These are phyloP conservation scores for Noccaea bulbosa DNA, from an alignment of 345 rosid genomes.

Conservation along the genomic window DNA sequence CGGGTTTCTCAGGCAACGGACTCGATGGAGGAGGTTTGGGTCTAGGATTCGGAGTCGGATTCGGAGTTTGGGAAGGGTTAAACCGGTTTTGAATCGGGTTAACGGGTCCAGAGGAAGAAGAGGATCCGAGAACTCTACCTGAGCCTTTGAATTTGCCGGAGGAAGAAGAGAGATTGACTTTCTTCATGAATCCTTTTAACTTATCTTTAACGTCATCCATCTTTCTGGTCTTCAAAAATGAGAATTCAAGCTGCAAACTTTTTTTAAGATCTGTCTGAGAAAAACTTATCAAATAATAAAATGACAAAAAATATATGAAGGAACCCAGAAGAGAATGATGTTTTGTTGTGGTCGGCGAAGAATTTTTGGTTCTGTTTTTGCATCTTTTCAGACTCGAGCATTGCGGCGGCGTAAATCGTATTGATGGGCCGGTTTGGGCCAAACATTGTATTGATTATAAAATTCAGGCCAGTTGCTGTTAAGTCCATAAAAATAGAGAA, in stretches of 20 bases:
- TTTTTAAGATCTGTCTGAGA: not conserved
- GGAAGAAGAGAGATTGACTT: conserved; percentile 75
- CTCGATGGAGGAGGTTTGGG: conserved; percentile 38
- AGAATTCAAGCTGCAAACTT: not conserved
- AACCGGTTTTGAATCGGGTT: conserved; percentile 55
- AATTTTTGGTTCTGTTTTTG: not conserved
- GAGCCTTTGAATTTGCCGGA: conserved; percentile 87
- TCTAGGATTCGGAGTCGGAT: conserved; percentile 43
- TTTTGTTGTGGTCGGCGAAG: conserved; percentile 18
- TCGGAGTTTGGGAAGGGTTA: conserved; percentile 48
- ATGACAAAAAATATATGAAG: not conserved
- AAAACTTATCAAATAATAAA: not conserved
- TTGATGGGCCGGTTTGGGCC: not conserved
- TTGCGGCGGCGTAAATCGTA: not conserved
- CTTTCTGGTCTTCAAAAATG: not conserved
- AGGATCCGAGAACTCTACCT: conserved; percentile 82
- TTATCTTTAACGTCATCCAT: conserved; percentile 92
- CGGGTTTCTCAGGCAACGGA: conserved; percentile 47
- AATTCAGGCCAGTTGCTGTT: not conserved
- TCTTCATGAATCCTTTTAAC: conserved; percentile 88
- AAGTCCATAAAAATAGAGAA: no score
- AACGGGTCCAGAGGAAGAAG: conserved; percentile 60
- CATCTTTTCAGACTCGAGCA: not conserved
- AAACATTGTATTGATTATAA: not conserved
- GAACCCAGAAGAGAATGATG: conserved; percentile 4